phyloP scores from a whole-genome alignment of 805 yeast species.

The Candida ulmi region DNA sequence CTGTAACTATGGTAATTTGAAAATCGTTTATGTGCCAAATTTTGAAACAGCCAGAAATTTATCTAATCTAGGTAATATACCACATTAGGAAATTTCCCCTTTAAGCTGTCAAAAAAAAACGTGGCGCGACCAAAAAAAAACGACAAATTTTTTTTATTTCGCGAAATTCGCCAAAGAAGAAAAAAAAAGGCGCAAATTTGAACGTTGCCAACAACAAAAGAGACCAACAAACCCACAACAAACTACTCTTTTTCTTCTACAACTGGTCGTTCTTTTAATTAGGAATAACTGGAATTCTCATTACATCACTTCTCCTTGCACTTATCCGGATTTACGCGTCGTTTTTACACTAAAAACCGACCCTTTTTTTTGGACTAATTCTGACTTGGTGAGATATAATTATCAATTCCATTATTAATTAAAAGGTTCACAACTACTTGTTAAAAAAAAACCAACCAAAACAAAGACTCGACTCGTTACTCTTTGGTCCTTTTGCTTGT shows the following conservation, averaged over 20 bases:
- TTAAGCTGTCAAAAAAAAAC: too few species aligned
- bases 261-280: slow-evolving; percentile 1
- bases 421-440: too few species aligned
- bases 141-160: too few species aligned
- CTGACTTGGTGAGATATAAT: too few species aligned
- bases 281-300: background rate
- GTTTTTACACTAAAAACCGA: background rate
- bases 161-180: too few species aligned
- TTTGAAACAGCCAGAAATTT: too few species aligned
- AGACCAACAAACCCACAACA: background rate
- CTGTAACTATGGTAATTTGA: too few species aligned
- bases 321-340: background rate
- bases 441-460: too few species aligned
- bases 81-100: too few species aligned
- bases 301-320: background rate
- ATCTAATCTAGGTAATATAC: too few species aligned
- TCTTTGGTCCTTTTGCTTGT: background rate
- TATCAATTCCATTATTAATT: too few species aligned
- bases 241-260: background rate
- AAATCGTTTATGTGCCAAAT: background rate
- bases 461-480: background rate
- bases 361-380: background rate
- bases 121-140: too few species aligned
- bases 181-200: background rate
- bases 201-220: background rate